A percentile compares a stretch with the other conserved stretches of the same genome.
Evolutionary conservation across 306 rosid species (phyloP).

Genomic region (Acacia melanoxylon): DNA sequence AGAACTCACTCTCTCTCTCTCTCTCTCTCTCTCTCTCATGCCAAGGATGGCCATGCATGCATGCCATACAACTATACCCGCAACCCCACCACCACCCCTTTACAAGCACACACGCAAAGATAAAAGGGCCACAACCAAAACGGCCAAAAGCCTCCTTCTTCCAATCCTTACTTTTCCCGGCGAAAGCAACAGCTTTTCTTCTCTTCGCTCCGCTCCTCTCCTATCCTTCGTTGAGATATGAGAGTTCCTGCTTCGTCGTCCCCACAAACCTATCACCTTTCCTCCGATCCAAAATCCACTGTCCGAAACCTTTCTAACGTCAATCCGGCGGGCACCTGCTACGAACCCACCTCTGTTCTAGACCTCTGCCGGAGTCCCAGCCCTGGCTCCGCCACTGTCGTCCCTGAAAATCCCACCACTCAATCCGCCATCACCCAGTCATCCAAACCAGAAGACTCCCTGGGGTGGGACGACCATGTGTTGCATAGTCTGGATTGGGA

Average conservation of each 20-base stretch:
- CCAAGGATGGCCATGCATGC: constrained; percentile 42
- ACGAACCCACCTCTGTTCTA: constrained; percentile 87
- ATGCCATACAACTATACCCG: not conserved
- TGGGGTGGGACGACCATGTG: constrained; percentile 69
- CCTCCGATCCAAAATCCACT: constrained; percentile 39
- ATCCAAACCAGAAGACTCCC: constrained; percentile 33
- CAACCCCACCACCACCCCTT: constrained; percentile 18
- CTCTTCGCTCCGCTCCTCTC: not conserved
- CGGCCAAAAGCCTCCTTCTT: constrained; percentile 52
- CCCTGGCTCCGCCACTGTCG: constrained; percentile 37
- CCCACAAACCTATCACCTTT: constrained; percentile 40
- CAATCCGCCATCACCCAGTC: constrained; percentile 30
- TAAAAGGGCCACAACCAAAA: constrained; percentile 59
- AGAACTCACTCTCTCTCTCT: constrained; percentile 6
- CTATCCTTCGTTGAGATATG: constrained; percentile 41
- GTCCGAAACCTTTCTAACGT: constrained; percentile 26
- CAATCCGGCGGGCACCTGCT: constrained; percentile 37
- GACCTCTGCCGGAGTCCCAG: constrained; percentile 79
- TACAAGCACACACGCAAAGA: constrained; percentile 63
- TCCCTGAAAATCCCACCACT: constrained; percentile 31
- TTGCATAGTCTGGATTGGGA: constrained; percentile 80
- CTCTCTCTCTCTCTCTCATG: constrained; percentile 11
- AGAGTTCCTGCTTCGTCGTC: constrained; percentile 65
- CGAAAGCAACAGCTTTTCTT: not conserved
- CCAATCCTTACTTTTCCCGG: not conserved